These are phyloP conservation scores for Solanum lignicaule DNA, from an alignment of 257 asterid species.

Conservation along the genomic window DNA sequence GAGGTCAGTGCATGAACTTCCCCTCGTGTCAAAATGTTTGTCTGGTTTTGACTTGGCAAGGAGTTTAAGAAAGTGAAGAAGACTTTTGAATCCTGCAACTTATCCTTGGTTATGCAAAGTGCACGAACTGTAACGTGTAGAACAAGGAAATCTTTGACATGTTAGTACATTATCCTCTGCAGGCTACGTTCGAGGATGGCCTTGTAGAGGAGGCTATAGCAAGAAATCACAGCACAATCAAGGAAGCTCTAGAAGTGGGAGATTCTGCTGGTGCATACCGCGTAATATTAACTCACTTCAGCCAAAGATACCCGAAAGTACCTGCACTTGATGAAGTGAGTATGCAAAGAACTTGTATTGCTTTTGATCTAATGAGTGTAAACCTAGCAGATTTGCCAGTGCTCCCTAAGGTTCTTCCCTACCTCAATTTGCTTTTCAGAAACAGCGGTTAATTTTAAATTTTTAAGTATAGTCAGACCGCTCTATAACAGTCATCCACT, in stretches of 20 bases:
- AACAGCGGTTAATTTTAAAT: not conserved
- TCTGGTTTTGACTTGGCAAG: not conserved
- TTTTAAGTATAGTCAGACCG: not conserved
- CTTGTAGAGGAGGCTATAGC: not conserved
- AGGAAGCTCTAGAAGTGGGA: conserved; percentile 76
- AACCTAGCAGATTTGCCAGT: conserved; percentile 70
- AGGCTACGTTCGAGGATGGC: not conserved
- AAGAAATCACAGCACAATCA: conserved; percentile 55
- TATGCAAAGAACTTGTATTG: conserved; percentile 71
- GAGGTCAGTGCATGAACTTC: conserved; percentile 30
- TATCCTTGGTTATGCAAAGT: not conserved
- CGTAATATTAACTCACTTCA: conserved; percentile 76
- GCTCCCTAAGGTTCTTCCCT: conserved; percentile 70
- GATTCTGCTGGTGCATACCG: conserved; percentile 73
- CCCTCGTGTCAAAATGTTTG: not conserved
- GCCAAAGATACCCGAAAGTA: conserved; percentile 94
- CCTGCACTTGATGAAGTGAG: conserved; percentile 70
- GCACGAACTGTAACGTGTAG: not conserved
- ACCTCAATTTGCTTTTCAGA: conserved; percentile 55
- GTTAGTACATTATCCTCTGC: not conserved
- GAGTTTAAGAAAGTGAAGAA: too few relatives aligned
- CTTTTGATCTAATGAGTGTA: conserved; percentile 85
- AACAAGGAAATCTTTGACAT: conserved; percentile 29
- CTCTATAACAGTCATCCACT: not conserved
- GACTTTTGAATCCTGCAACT: not conserved